Conservation (phyloP, 2,329 filamentous ascomycete genomes). For the Nannizziopsis arthrosporioides region DNA sequence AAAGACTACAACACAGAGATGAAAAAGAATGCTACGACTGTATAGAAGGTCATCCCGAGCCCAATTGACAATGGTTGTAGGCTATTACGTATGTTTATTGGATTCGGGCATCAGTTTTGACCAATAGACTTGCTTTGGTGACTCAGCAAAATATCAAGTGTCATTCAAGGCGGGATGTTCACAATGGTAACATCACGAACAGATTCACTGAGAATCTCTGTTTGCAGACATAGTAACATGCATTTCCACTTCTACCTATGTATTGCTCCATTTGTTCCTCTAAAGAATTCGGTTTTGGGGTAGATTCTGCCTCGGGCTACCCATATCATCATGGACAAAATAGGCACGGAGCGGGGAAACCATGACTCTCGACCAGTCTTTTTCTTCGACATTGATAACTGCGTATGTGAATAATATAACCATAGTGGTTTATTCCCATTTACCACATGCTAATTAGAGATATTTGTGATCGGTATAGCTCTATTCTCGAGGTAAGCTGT, state of each 20-base stretch:
- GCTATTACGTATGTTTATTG: too few species aligned
- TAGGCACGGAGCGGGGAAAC: neutral
- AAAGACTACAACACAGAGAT: too few species aligned
- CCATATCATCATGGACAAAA: neutral
- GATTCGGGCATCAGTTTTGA: too few species aligned
- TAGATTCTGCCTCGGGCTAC: neutral
- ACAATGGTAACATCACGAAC: too few species aligned
- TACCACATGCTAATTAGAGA: neutral
- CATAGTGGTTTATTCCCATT: neutral
- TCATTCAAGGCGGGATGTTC: too few species aligned
- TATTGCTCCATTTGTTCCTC: neutral
- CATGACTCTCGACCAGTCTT: slow-evolving; percentile 43
- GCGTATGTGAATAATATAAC: slow-evolving; percentile 41
- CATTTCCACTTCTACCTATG: neutral
- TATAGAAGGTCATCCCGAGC: too few species aligned
- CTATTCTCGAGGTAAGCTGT: slow-evolving; percentile 61
- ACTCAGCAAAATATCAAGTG: too few species aligned
- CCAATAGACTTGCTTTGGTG: too few species aligned
- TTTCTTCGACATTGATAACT: slow-evolving; percentile 96
- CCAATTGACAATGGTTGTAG: too few species aligned
- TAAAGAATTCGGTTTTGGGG: neutral
- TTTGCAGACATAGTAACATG: neutral
- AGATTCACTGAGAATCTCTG: too few species aligned
- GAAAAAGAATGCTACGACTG: too few species aligned
- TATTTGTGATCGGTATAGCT: slow-evolving; percentile 38